phyloP scores from a whole-genome alignment of 108 stramenopile genomes.

The Bacterosira constricta region DNA sequence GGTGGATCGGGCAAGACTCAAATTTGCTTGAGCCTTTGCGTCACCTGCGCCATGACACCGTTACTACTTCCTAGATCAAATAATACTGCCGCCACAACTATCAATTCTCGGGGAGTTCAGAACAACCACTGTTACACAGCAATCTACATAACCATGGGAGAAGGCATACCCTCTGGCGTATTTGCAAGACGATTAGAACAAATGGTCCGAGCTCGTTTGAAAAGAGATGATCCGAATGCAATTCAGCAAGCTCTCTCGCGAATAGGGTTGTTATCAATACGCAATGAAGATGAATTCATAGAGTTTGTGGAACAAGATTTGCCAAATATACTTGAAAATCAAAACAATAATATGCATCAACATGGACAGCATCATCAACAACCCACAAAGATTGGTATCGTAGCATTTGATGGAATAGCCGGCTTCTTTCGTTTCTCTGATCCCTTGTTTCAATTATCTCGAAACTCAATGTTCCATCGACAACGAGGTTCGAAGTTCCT shows the following conservation, averaged over 20 bases:
- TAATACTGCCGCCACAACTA: neutral
- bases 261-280: constrained; percentile 17
- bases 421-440: constrained; percentile 59
- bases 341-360: neutral
- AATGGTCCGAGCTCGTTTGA: constrained; percentile 43
- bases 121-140: constrained; percentile 35
- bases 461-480: constrained; percentile 5
- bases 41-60: constrained; percentile 39
- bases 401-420: constrained; percentile 76
- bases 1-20: constrained; percentile 83
- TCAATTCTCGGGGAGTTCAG: neutral
- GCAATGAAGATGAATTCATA: constrained; percentile 41
- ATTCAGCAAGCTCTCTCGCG: constrained; percentile 17
- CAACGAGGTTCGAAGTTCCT: constrained; percentile 51
- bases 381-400: constrained; percentile 28
- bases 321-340: constrained; percentile 12
- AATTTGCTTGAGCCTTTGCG: constrained; percentile 57
- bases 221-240: neutral
- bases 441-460: constrained; percentile 7
- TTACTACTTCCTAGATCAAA: neutral
- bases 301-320: constrained; percentile 21
- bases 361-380: constrained; percentile 9
- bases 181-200: constrained; percentile 51
- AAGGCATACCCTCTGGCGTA: constrained; percentile 16
- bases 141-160: constrained; percentile 63